Base-by-base conservation (phyloP, 2,329 filamentous ascomycete genomes). In the Penicillium sp. region DNA sequence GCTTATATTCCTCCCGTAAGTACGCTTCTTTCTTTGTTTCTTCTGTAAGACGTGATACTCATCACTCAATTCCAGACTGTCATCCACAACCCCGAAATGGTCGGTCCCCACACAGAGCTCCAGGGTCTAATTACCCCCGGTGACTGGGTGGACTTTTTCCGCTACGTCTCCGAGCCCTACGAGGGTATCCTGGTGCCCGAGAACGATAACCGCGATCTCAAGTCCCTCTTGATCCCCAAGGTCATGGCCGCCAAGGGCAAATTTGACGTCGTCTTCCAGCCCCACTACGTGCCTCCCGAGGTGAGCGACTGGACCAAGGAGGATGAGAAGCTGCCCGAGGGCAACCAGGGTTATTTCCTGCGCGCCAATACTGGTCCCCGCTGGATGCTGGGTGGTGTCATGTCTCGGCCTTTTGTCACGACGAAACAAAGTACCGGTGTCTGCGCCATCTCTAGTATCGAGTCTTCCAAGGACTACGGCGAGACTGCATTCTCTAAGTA, bases 81-180 rank as follows among this genome's bases (percentile, higher is more conserved):
- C 8, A 76, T 86, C 49, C 85, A 87, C 68, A 84, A 85, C 65
- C 84, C 84, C 4, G 81, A 85, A 58, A 75, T 84, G 28, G 73
- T 84, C 1, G 83, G 83, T 1, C 78, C 82, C 0, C 82, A 86
- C 62, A 83, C 83, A 2, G 85, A 87, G 63, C 80, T 80, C 22
- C 73, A 83, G 1, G 83, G 84, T 14, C 71, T 87, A 3, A 82
- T 87, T 30, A 82, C 82, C 0, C 84, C 84, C 0, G 84, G 83
- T 5, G 84, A 84, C 67, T 87, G 84, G 85, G 76, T 85, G 30
- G 84, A 87, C 65, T 87, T 87, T 75, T 87, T 87, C 75, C 80
- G 84, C 53, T 82, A 84, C 68, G 80, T 87, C 7, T 80, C 79
- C 30, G 84, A 87, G 69, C 75, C 81, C 0, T 86, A 82, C 58